Evolutionary conservation across 371 early-diverging fungal species (phyloP).

Genomic region (Lichtheimia ornata): DNA sequence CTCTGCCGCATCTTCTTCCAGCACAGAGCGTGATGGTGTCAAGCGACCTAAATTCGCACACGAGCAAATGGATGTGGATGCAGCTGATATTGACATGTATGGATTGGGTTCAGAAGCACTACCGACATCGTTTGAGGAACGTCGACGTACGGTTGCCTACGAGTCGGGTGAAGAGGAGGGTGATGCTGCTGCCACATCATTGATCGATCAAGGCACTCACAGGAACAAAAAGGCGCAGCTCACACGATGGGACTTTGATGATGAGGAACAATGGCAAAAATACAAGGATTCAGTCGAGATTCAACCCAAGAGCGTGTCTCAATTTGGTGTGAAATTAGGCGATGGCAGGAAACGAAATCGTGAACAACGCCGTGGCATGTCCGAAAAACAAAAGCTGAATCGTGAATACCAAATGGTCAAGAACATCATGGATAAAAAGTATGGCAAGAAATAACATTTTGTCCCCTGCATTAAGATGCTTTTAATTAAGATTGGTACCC

Average conservation of each 20-base stretch:
- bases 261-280: constrained; percentile 73
- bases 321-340: constrained; percentile 77
- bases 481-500: too few relatives aligned
- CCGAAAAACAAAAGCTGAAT: constrained; percentile 63
- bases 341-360: constrained; percentile 67
- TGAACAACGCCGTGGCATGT: constrained; percentile 48
- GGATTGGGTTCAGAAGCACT: constrained; percentile 43
- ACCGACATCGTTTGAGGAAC: constrained; percentile 51
- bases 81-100: constrained; percentile 50
- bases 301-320: constrained; percentile 75
- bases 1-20: not conserved
- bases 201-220: constrained; percentile 72
- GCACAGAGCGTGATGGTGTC: not conserved
- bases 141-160: constrained; percentile 21
- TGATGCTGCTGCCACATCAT: constrained; percentile 31
- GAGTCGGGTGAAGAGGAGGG: constrained; percentile 61
- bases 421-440: constrained; percentile 67
- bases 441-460: constrained; percentile 31
- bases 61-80: constrained; percentile 36
- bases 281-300: constrained; percentile 73
- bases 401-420: constrained; percentile 72
- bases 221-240: constrained; percentile 70
- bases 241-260: constrained; percentile 77
- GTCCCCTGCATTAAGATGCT: not conserved
- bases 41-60: constrained; percentile 16